phyloP scores from a whole-genome alignment of 2,329 filamentous ascomycete species.

The Pseudonectria foliicola region DNA sequence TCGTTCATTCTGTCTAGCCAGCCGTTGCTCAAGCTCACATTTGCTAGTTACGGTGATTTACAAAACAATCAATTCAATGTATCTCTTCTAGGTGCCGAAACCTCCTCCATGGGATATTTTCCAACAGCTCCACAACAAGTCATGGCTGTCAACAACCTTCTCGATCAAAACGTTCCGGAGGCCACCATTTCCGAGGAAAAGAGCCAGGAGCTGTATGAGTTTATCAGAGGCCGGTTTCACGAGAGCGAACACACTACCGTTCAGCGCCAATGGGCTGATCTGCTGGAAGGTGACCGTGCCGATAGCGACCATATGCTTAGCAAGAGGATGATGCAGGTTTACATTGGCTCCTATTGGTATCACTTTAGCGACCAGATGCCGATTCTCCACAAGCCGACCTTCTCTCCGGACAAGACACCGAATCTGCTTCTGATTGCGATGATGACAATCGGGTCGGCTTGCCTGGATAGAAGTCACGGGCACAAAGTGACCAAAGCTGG shows the following conservation, averaged over 20 bases:
- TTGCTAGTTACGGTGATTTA: constrained; percentile 43
- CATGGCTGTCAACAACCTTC: constrained; percentile 81
- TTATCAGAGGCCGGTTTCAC: constrained; percentile 75
- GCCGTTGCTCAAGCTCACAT: constrained; percentile 16
- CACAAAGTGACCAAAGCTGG: constrained; percentile 66
- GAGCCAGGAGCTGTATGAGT: constrained; percentile 71
- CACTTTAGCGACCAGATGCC: constrained; percentile 93
- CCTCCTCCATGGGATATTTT: constrained; percentile 46
- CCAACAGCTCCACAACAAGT: constrained; percentile 63
- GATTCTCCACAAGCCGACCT: constrained; percentile 90
- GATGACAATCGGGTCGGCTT: constrained; percentile 87
- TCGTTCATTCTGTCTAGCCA: background rate
- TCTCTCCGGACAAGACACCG: constrained; percentile 78
- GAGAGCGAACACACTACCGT: constrained; percentile 69
- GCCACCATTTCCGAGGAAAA: constrained; percentile 81
- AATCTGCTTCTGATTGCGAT: constrained; percentile 80
- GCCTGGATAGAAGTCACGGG: constrained; percentile 75
- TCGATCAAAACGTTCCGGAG: constrained; percentile 74
- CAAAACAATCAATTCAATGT: constrained; percentile 35
- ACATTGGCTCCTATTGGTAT: constrained; percentile 88
- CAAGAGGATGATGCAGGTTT: constrained; percentile 90
- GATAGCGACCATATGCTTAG: constrained; percentile 63
- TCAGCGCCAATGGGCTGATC: constrained; percentile 65
- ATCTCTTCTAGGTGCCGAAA: constrained; percentile 43
- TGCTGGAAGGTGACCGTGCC: constrained; percentile 72